Conservation (phyloP, 2,329 filamentous ascomycete species). For the Microsporum audouinii region DNA sequence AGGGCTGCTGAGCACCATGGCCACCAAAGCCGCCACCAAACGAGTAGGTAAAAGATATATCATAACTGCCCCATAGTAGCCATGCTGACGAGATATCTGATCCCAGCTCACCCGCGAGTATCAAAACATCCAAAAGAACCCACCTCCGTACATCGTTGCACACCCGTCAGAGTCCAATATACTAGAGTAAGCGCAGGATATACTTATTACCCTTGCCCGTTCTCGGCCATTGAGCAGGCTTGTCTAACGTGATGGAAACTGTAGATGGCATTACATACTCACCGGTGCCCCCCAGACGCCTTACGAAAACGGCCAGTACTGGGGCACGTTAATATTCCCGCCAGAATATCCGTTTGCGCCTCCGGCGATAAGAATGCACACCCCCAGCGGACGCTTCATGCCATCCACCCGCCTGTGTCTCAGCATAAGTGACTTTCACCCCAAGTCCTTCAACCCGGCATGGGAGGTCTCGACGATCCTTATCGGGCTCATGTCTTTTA, state of each 20-base stretch:
- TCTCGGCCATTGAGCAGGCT: not conserved
- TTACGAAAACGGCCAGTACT: slow-evolving; percentile 92
- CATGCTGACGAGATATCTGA: slow-evolving; percentile 2
- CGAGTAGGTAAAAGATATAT: slow-evolving; percentile 41
- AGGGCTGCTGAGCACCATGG: slow-evolving; percentile 39
- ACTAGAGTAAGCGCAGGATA: slow-evolving; percentile 53
- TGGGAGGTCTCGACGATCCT: slow-evolving; percentile 98
- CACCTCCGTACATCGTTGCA: slow-evolving; percentile 77
- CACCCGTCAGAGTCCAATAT: slow-evolving; percentile 88
- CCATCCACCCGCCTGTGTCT: slow-evolving; percentile 84
- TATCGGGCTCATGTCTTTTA: slow-evolving; percentile 87
- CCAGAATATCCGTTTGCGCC: slow-evolving; percentile 95
- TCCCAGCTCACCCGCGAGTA: slow-evolving; percentile 51
- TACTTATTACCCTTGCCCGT: not conserved
- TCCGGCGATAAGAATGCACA: slow-evolving; percentile 98
- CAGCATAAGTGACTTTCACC: slow-evolving; percentile 94
- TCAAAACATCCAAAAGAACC: slow-evolving; percentile 56
- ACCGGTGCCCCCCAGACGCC: slow-evolving; percentile 89
- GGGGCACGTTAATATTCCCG: slow-evolving; percentile 92
- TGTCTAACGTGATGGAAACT: not conserved
- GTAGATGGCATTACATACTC: slow-evolving; percentile 85
- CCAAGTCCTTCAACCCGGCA: slow-evolving; percentile 93
- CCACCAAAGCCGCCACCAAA: slow-evolving; percentile 61
- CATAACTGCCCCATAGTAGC: not conserved
- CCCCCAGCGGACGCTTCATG: slow-evolving; percentile 88